phyloP scores from a whole-genome alignment of 345 rosid species.

The Eucalyptus pauciflora region DNA sequence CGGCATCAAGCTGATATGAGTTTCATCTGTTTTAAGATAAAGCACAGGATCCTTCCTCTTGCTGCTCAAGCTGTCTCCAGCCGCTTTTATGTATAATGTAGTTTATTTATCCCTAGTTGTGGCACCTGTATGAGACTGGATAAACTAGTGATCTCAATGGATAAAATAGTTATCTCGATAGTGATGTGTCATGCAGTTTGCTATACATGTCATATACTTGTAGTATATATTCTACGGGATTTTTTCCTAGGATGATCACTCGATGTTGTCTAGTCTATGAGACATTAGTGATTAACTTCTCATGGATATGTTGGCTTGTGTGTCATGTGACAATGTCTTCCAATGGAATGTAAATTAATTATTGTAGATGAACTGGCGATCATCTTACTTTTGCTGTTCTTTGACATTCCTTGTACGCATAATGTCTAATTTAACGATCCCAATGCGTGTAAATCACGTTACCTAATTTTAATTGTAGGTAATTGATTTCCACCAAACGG shows the following conservation, averaged over 20 bases:
- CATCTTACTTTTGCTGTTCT: background rate
- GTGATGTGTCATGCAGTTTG: background rate
- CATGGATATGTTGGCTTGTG: background rate
- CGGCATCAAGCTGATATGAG: background rate
- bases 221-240: background rate
- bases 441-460: background rate
- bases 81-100: background rate
- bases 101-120: background rate
- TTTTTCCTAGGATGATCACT: background rate
- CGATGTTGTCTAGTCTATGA: background rate
- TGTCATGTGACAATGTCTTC: background rate
- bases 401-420: background rate
- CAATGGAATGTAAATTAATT: background rate
- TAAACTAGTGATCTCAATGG: background rate
- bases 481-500: constrained; percentile 88
- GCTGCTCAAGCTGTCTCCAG: background rate
- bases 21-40: background rate
- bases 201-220: background rate
- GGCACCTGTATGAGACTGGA: background rate
- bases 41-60: background rate
- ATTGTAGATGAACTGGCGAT: background rate
- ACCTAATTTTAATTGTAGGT: constrained; percentile 21
- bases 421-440: background rate
- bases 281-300: background rate
- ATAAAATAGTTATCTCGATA: background rate